A percentile compares a stretch with the other conserved stretches of the same genome.
Conservation (phyloP, 2,329 filamentous ascomycete species). For the Simplicillium sp. region DNA sequence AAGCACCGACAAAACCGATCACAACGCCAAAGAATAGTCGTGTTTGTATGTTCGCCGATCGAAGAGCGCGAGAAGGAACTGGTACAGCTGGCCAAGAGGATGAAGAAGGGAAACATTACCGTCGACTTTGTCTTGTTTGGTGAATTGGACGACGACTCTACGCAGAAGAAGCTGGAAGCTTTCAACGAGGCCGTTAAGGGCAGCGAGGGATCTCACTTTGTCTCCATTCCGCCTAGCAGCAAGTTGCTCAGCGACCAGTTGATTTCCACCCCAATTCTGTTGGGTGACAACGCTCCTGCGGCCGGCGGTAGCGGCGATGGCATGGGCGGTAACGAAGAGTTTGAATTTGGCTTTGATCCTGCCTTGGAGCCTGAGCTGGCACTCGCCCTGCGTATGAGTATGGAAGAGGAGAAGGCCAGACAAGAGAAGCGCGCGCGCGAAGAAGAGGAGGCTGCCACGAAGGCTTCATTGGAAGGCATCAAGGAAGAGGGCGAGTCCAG, state of each 20-base stretch:
- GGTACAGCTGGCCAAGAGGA: constrained; percentile 85
- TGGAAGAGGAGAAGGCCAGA: constrained; percentile 94
- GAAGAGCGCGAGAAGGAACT: constrained; percentile 83
- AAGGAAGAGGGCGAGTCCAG: constrained; percentile 67
- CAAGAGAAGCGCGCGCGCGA: constrained; percentile 78
- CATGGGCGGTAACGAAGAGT: constrained; percentile 54
- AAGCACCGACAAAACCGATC: constrained; percentile 98
- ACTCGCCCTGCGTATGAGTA: constrained; percentile 89
- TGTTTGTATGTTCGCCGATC: constrained; percentile 90
- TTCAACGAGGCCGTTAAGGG: constrained; percentile 93
- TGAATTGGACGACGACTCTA: constrained; percentile 81
- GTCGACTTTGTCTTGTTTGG: constrained; percentile 95
- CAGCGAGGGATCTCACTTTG: constrained; percentile 82
- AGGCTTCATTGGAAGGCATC: constrained; percentile 71
- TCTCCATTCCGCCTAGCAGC: constrained; percentile 81
- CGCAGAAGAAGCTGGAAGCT: constrained; percentile 81
- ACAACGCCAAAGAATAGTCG: constrained; percentile 92
- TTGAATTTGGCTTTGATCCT: constrained; percentile 77
- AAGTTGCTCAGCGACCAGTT: constrained; percentile 91
- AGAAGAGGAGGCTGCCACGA: constrained; percentile 62
- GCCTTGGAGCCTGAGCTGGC: constrained; percentile 88
- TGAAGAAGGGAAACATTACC: constrained; percentile 95
- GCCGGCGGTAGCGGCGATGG: constrained; percentile 46
- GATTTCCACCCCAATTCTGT: constrained; percentile 79
- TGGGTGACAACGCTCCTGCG: constrained; percentile 62